Percentiles rank a stretch among this genome's conserved stretches.
phyloP scores from a whole-genome alignment of 441 rosid genomes.

The Arabidopsis hybrid region DNA sequence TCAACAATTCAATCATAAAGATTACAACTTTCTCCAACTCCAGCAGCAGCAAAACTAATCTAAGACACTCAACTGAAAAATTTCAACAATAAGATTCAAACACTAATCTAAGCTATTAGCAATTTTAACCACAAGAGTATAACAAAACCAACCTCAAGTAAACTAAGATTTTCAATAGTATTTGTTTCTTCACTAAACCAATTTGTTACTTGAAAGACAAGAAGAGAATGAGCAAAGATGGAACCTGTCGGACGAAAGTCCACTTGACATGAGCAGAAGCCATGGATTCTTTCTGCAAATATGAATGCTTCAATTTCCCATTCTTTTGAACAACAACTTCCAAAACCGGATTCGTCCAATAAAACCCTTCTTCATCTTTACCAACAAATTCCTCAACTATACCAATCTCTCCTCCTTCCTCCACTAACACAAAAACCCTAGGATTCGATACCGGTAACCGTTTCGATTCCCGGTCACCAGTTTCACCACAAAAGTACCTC shows the following conservation, averaged over 20 bases:
- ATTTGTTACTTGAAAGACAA: background rate
- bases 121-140: background rate
- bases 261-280: constrained; percentile 88
- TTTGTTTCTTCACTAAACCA: background rate
- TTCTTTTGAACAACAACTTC: constrained; percentile 73
- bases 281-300: constrained; percentile 79
- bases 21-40: constrained; percentile 10
- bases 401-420: constrained; percentile 85
- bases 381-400: constrained; percentile 77
- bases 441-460: constrained; percentile 87
- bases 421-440: constrained; percentile 82
- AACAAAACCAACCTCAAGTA: constrained; percentile 8
- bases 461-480: constrained; percentile 60
- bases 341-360: constrained; percentile 87
- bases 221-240: constrained; percentile 21
- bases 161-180: background rate
- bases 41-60: background rate
- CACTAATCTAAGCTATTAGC: background rate
- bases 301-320: constrained; percentile 78
- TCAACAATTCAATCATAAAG: constrained; percentile 14
- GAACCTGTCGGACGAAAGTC: constrained; percentile 86
- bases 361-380: constrained; percentile 55
- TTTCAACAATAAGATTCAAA: background rate
- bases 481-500: constrained; percentile 70
- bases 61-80: background rate